Evolutionary conservation across 768 basidiomycete species (phyloP), one percentile per base, ranked within the genome.

Genomic region (Tulasnella calospora): DNA sequence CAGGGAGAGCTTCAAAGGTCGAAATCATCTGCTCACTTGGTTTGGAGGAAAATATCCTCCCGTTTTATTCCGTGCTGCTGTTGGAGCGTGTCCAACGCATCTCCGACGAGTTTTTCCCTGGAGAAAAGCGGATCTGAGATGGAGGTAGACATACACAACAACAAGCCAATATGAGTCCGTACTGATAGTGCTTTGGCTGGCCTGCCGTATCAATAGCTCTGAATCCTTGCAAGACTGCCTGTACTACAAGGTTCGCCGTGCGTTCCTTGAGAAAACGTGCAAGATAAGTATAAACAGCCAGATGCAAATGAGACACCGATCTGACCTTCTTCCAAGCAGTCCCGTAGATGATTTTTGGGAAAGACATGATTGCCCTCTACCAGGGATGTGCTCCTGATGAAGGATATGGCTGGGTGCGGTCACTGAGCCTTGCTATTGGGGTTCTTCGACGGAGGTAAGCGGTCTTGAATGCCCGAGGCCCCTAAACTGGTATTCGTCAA

Each of bases 81-180:
- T 80, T 88, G 84, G 35, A 94, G 84, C 36, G 86, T 85, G 41
- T 86, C 83, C 0, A 95, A 86, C 0, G 92, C 94, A 75, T 89
- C 88, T 6, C 94, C 94, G 2, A 95, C 93, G 1, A 94, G 88
- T 77, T 94, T 92, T 82, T 95, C 93, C 47, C 93, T 92, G 80
- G 80, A 79, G 35, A 33, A 70, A 7, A 30, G 15, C 61, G n/a
- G 44, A 70, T 5, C 9, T 51, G 21, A 51, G 51, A 51, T 10
- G 47, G 21, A 8, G 2, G 27, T 17, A 13, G 61, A 67, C 3
- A 67, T 8, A 13, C 61, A 35, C 27, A 30, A 27, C 27, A 30
- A 27, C 33, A 67, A 13, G 55, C 13, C 23, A 44, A 17, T 9
- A 35, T 36, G 36, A 77, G 47, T 12, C 77, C 84, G 74, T 82